Conservation (phyloP, 2,329 filamentous ascomycete species). For the Fusarium siculi region DNA sequence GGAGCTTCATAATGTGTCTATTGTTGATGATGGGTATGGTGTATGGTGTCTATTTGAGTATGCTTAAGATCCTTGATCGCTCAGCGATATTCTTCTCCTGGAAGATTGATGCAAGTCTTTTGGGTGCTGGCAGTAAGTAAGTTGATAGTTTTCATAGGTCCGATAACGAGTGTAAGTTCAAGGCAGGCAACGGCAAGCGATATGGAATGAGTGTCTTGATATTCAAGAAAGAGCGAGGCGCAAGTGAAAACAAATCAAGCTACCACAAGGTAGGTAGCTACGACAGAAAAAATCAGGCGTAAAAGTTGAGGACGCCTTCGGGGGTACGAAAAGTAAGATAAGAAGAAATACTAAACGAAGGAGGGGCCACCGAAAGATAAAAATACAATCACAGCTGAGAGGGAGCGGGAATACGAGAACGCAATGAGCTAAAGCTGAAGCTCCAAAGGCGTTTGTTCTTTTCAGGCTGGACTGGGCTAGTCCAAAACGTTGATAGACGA, state of each 20-base stretch:
- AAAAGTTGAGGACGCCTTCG: neutral
- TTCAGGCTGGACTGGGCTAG: constrained; percentile 33
- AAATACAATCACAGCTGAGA: constrained; percentile 1
- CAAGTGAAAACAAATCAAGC: neutral
- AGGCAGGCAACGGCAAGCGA: constrained; percentile 3
- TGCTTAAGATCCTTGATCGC: constrained; percentile 2
- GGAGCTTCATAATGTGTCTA: constrained; percentile 31
- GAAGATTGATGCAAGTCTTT: constrained; percentile 2
- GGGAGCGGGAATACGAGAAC: constrained; percentile 31
- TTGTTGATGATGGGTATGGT: neutral
- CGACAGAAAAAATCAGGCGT: neutral
- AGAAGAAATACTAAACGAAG: neutral
- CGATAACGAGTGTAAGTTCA: constrained; percentile 1
- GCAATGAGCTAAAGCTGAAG: constrained; percentile 36
- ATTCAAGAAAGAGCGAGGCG: constrained; percentile 1
- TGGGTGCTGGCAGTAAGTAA: neutral
- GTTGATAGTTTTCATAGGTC: neutral
- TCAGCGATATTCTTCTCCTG: constrained; percentile 21
- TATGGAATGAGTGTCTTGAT: constrained; percentile 1
- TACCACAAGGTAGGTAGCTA: neutral
- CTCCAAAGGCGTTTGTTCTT: constrained; percentile 18
- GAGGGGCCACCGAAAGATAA: constrained; percentile 4
- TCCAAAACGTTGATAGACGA: constrained; percentile 18
- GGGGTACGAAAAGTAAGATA: constrained; percentile 4
- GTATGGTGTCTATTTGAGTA: neutral